phyloP scores from a whole-genome alignment of 2,329 filamentous ascomycete genomes.

The Alternaria brassicicola region DNA sequence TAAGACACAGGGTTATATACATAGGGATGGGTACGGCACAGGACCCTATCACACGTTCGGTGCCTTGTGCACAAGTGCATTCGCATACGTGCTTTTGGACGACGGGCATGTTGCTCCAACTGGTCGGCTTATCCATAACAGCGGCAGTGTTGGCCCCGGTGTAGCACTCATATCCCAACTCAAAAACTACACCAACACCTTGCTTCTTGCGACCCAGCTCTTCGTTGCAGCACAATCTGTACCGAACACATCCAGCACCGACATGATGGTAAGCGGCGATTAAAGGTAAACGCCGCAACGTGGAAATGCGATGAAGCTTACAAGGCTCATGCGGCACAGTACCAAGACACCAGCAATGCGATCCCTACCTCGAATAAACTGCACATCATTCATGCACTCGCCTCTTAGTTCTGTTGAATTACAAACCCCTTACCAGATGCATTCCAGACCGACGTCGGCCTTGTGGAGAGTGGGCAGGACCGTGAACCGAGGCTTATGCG shows the following conservation, averaged over 20 bases:
- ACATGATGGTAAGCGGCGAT: neutral
- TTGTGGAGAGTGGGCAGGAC: neutral
- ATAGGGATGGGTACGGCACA: neutral
- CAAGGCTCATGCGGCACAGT: neutral
- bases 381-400: neutral
- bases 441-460: neutral
- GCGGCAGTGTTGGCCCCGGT: neutral
- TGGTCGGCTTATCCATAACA: neutral
- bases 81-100: neutral
- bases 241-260: neutral
- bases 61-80: neutral
- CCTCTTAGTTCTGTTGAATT: neutral
- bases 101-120: neutral
- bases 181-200: neutral
- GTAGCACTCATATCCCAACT: neutral
- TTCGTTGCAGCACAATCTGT: neutral
- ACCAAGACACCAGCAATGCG: neutral
- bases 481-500: slow-evolving; percentile 1
- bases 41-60: neutral
- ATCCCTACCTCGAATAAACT: neutral
- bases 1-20: neutral
- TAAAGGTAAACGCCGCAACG: neutral
- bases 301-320: neutral
- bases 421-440: neutral
- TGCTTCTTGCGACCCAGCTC: neutral